Evolutionary conservation across 2,329 filamentous ascomycete genomes (phyloP), one percentile per base, ranked within the genome.

Genomic region (Rhinocladiella similis): DNA sequence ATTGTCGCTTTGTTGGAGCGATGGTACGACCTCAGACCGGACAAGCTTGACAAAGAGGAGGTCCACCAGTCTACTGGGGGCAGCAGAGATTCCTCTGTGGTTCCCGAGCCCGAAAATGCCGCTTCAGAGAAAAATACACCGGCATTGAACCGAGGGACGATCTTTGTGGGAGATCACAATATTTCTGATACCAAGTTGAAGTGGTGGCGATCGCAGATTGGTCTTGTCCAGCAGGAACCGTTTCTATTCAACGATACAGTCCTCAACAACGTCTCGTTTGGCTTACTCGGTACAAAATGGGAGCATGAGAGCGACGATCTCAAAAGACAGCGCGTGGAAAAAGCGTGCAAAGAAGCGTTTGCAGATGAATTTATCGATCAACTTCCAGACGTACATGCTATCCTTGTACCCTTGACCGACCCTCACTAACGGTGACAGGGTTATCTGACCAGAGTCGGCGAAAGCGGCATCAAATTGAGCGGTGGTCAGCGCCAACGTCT

Each of bases 401-500:
- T 20, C 36, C 27, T 12, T 12, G 2, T 6, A 6, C 27, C 27
- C 1, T 12, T 12, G 10, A 33, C 5, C 10, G 27, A 33, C 2
- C 2, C 3, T 41, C 12, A 25, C 52, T 58, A 29, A 58, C 46
- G 7, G 9, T 12, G 12, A 3, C 36, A 89, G 75, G 83, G 84
- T 1, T 92, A 92, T 66, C 80, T 87, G 3, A 91, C 90, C 0
- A 72, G 82, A 7, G 89, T 94, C 1, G 90, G 90, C 1, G 89
- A 93, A 67, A 82, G 82, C 25, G 90, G 90, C 3, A 86, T 88
- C 47, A 90, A 89, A 68, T 75, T 95, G 1, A 91, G 87, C 10
- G 88, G 90, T n/a, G 91, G 91, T 1, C 90, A 96, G 69, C 83
- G 89, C n/a, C 90, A 95, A 69, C 83, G 91, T 4, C 80, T 95